Percentiles rank a stretch among this genome's conserved stretches.
Conservation (phyloP, 495 filamentous ascomycete species). For the Penicillium daleae region DNA sequence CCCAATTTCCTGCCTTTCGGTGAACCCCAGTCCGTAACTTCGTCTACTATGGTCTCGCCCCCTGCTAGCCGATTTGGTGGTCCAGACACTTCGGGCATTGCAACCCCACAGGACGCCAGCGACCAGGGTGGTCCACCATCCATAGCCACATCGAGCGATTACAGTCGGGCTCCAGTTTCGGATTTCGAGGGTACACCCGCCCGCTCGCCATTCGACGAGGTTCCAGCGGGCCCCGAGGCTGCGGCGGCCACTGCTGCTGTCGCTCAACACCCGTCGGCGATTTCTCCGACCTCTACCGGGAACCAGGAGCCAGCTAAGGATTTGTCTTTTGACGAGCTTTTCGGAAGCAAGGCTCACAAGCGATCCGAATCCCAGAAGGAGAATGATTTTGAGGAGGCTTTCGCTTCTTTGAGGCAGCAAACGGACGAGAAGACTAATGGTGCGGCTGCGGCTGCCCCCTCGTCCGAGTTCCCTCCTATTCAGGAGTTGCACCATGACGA, state of each 20-base stretch:
- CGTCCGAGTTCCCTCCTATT: constrained; percentile 89
- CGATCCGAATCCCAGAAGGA: constrained; percentile 62
- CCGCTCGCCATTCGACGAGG: constrained; percentile 50
- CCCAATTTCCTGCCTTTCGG: constrained; percentile 71
- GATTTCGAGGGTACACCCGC: constrained; percentile 24
- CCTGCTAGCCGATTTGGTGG: constrained; percentile 71
- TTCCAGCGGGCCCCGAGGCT: constrained; percentile 33
- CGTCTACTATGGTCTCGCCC: constrained; percentile 81
- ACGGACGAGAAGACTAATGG: constrained; percentile 33
- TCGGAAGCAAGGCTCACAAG: constrained; percentile 59
- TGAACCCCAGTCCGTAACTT: constrained; percentile 67
- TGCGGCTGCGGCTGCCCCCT: constrained; percentile 33
- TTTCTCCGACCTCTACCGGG: constrained; percentile 27
- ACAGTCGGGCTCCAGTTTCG: constrained; percentile 28
- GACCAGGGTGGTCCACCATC: constrained; percentile 25
- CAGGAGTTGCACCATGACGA: constrained; percentile 82
- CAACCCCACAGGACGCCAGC: constrained; percentile 57
- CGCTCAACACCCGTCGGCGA: constrained; percentile 22
- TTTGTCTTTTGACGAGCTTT: constrained; percentile 52
- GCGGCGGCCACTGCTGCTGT: constrained; percentile 21
- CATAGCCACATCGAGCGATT: constrained; percentile 28
- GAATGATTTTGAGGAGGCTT: constrained; percentile 53
- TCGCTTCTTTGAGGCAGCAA: constrained; percentile 46
- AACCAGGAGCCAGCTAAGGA: constrained; percentile 35
- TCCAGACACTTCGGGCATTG: constrained; percentile 55